Percentiles rank a stretch among this genome's conserved stretches.
phyloP scores from a whole-genome alignment of 2,329 filamentous ascomycete genomes.

The Passalora sequoiae region DNA sequence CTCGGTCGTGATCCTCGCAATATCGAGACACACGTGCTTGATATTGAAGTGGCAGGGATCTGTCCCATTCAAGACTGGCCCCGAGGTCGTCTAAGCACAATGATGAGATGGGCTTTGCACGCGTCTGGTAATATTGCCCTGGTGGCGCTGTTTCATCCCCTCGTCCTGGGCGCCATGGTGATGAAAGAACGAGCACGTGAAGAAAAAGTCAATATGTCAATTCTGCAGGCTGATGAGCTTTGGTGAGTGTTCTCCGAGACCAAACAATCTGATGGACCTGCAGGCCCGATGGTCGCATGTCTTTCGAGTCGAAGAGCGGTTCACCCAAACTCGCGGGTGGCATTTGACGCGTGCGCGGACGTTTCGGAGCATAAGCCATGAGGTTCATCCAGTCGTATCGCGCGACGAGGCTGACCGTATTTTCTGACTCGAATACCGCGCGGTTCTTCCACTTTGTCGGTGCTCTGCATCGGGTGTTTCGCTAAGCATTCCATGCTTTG shows the following conservation, averaged over 20 bases:
- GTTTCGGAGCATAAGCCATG: too few species aligned
- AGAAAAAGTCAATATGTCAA: background rate
- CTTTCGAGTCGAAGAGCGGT: conserved; percentile 1
- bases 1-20: too few species aligned
- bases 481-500: background rate
- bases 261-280: background rate
- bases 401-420: background rate
- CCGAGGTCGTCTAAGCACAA: too few species aligned
- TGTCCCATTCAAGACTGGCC: too few species aligned
- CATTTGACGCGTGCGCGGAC: too few species aligned
- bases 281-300: background rate
- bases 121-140: background rate
- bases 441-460: conserved; percentile 1
- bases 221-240: background rate
- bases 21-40: too few species aligned
- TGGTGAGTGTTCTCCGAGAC: background rate
- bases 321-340: background rate
- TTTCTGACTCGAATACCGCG: background rate
- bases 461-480: background rate
- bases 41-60: too few species aligned
- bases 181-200: background rate
- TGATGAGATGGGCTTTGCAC: too few species aligned
- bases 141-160: conserved; percentile 1
- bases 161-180: background rate
- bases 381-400: too few species aligned